Evolutionary conservation across 2,329 filamentous ascomycete genomes (phyloP).

Genomic region (Knufia petricola): DNA sequence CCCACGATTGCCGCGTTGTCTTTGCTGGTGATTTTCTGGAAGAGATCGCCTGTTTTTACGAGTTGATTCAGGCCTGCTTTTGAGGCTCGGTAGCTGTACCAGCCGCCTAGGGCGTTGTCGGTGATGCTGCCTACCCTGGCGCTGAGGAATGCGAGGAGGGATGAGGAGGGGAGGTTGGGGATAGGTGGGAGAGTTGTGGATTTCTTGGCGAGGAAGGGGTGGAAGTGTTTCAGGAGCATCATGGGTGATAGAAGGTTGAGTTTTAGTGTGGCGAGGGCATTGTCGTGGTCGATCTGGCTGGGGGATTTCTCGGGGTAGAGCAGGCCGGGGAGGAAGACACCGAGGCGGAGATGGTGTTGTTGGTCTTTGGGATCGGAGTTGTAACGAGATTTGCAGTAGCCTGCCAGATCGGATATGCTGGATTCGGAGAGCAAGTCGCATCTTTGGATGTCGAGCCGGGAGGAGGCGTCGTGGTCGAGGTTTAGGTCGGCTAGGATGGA

Average conservation of each 20-base stretch:
- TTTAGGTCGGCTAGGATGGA: slow-evolving; percentile 37
- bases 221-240: slow-evolving; percentile 68
- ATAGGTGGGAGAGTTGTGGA: slow-evolving; percentile 31
- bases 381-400: slow-evolving; percentile 46
- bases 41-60: slow-evolving; percentile 61
- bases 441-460: slow-evolving; percentile 33
- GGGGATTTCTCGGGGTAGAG: slow-evolving; percentile 65
- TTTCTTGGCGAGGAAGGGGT: slow-evolving; percentile 56
- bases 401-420: slow-evolving; percentile 49
- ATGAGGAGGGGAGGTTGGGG: slow-evolving; percentile 25
- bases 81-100: slow-evolving; percentile 70
- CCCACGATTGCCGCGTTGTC: slow-evolving; percentile 57
- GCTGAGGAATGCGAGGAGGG: slow-evolving; percentile 65
- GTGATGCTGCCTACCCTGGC: slow-evolving; percentile 66
- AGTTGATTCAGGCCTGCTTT: slow-evolving; percentile 67
- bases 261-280: slow-evolving; percentile 58
- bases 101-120: slow-evolving; percentile 66
- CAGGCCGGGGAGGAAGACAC: slow-evolving; percentile 61
- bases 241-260: slow-evolving; percentile 67
- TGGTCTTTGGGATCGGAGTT: slow-evolving; percentile 9
- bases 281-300: slow-evolving; percentile 50
- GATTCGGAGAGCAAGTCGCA: slow-evolving; percentile 38
- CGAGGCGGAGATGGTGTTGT: slow-evolving; percentile 52
- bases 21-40: slow-evolving; percentile 48
- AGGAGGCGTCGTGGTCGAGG: slow-evolving; percentile 9